Evolutionary conservation across 148 eudicot species (phyloP).

Genomic region (Silene conica): DNA sequence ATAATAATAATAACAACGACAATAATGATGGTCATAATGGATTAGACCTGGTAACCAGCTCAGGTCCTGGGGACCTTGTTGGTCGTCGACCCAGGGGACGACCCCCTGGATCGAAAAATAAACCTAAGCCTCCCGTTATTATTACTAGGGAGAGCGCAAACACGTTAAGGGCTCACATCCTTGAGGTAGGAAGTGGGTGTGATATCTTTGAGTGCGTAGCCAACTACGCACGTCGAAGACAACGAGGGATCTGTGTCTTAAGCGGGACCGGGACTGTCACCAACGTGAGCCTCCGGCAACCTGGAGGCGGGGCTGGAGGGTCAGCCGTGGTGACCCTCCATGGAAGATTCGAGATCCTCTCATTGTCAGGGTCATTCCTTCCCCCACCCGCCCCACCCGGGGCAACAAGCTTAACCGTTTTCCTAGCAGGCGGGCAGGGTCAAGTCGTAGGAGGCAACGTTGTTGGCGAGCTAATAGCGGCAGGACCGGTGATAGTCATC

Average conservation of each 20-base stretch:
- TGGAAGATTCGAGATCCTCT: constrained; percentile 67
- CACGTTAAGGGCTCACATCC: constrained; percentile 63
- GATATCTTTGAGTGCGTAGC: constrained; percentile 60
- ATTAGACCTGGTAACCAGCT: constrained; percentile 28
- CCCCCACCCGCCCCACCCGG: constrained; percentile 83
- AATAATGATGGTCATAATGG: constrained; percentile 22
- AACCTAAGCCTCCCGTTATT: constrained; percentile 64
- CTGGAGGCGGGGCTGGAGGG: constrained; percentile 38
- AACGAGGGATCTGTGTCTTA: constrained; percentile 67
- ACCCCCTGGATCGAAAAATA: constrained; percentile 69
- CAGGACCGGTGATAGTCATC: constrained; percentile 67
- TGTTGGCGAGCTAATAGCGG: constrained; percentile 58
- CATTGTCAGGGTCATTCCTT: constrained; percentile 54
- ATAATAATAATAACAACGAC: constrained; percentile 23
- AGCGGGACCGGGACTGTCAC: constrained; percentile 70
- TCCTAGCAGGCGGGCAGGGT: constrained; percentile 75
- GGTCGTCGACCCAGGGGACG: constrained; percentile 64
- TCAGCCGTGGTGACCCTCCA: constrained; percentile 49
- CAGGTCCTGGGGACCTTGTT: constrained; percentile 34
- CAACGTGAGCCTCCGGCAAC: constrained; percentile 65
- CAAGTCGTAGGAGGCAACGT: constrained; percentile 76
- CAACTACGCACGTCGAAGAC: constrained; percentile 54
- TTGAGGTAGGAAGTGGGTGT: constrained; percentile 52
- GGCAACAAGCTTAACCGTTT: constrained; percentile 58
- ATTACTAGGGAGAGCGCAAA: constrained; percentile 73